These are phyloP conservation scores for Albizia julibrissin DNA, from an alignment of 306 rosid species.

Conservation along the genomic window DNA sequence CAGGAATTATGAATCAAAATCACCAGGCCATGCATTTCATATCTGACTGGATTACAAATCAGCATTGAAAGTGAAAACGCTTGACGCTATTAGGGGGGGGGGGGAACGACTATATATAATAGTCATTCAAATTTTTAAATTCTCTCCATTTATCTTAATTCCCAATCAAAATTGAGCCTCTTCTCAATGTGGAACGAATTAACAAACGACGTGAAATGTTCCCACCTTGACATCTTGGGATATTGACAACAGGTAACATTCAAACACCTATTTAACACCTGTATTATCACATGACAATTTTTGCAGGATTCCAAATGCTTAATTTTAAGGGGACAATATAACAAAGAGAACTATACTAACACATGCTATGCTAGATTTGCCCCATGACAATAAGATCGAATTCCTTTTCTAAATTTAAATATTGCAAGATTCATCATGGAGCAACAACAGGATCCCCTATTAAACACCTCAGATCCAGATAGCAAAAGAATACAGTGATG, in stretches of 20 bases:
- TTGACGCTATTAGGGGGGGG: neutral
- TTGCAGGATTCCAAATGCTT: neutral
- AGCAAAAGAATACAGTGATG: constrained; percentile 19
- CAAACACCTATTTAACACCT: neutral
- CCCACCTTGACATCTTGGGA: neutral
- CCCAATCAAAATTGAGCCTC: neutral
- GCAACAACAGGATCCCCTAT: constrained; percentile 17
- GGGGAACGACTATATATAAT: neutral
- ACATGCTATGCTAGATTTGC: constrained; percentile 27
- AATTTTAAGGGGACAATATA: constrained; percentile 25
- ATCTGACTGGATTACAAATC: neutral
- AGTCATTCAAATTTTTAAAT: neutral
- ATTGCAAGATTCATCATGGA: neutral
- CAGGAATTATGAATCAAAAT: neutral
- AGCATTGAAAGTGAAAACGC: neutral
- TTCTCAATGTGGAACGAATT: neutral
- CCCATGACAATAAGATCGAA: constrained; percentile 21
- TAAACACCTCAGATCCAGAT: constrained; percentile 26
- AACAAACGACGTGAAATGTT: neutral
- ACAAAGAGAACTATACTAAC: constrained; percentile 29
- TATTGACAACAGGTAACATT: neutral
- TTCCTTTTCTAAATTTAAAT: neutral
- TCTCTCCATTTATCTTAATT: neutral
- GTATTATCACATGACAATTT: neutral
- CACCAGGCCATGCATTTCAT: neutral